Evolutionary conservation across 768 basidiomycete genomes (phyloP), one percentile per base, ranked within the genome.

Genomic region (Naganishia onofrii): DNA sequence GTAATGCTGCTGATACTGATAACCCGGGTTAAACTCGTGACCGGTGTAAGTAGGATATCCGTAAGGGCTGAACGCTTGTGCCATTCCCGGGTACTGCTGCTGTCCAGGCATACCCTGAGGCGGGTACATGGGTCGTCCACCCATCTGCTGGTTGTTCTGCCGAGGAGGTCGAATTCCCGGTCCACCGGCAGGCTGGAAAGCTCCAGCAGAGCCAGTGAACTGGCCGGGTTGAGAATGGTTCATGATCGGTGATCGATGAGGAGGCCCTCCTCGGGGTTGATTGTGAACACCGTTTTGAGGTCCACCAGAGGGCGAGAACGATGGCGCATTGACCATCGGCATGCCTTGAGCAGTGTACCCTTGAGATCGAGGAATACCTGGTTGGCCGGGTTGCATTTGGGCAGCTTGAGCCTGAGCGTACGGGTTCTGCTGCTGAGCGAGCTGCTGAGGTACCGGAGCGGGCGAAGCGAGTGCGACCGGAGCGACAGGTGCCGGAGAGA

Each of bases 401-500:
- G 36, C 32, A 6, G 54, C 75, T 81, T 74, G 82, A 31, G 67
- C 28, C 74, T 72, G 82, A 73, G 72, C 83, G 78, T 53, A 67
- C 70, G 76, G 67, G 79, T 71, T 57, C 56, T 70, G 34, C 65
- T 82, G 63, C 44, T 53, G 58, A 74, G 77, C n/a, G 74, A 77
- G 34, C 65, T 82, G 63, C 44, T 53, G 58, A 74, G 77, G 23
- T 74, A 77, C 34, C 76, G 76, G 52, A 80, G 79, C 56, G 83
- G 82, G 77, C 29, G 84, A 80, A 56, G 87, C 87, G 48, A 88
- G 84, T 84, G 84, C 54, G 85, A 80, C 68, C 86, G 85, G 71
- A 82, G 80, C 66, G 86, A 86, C 70, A 88, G 88, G 73, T 87
- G 88, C 51, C 87, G 83, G n/a, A 82, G 79, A n/a, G 85, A 83